phyloP scores from a whole-genome alignment of 2,329 filamentous ascomycete genomes.

The Pezicula rhizophila region DNA sequence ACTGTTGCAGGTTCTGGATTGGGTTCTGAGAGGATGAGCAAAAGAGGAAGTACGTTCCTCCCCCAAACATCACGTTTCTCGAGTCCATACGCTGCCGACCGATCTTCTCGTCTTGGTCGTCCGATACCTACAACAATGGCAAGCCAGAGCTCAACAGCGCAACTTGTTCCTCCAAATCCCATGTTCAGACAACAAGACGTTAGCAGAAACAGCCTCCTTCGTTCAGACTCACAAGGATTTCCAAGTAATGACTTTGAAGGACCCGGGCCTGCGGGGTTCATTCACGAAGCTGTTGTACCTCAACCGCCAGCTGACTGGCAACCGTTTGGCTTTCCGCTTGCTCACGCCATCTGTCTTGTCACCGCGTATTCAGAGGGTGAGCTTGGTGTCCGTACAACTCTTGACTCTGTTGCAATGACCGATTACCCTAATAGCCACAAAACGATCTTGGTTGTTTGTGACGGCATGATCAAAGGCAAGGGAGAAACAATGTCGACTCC shows the following conservation, averaged over 20 bases:
- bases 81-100: conserved; percentile 76
- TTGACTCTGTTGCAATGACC: conserved; percentile 94
- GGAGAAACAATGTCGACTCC: conserved; percentile 84
- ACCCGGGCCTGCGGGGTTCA: conserved; percentile 84
- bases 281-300: conserved; percentile 91
- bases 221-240: conserved; percentile 47
- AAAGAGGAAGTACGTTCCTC: conserved; percentile 76
- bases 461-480: conserved; percentile 94
- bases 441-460: conserved; percentile 90
- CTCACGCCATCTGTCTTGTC: conserved; percentile 88
- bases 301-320: conserved; percentile 97
- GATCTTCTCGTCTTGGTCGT: conserved; percentile 39
- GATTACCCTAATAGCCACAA: conserved; percentile 99
- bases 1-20: conserved; percentile 41
- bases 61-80: conserved; percentile 94
- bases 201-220: conserved; percentile 60
- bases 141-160: conserved; percentile 70
- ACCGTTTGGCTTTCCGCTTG: conserved; percentile 90
- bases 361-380: conserved; percentile 96
- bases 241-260: conserved; percentile 56
- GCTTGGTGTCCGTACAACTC: conserved; percentile 83
- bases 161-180: conserved; percentile 62
- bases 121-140: conserved; percentile 84
- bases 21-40: conserved; percentile 62
- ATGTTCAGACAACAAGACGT: conserved; percentile 66